These are phyloP conservation scores for Persicaria maculosa DNA, from an alignment of 148 eudicot species.

Conservation along the genomic window DNA sequence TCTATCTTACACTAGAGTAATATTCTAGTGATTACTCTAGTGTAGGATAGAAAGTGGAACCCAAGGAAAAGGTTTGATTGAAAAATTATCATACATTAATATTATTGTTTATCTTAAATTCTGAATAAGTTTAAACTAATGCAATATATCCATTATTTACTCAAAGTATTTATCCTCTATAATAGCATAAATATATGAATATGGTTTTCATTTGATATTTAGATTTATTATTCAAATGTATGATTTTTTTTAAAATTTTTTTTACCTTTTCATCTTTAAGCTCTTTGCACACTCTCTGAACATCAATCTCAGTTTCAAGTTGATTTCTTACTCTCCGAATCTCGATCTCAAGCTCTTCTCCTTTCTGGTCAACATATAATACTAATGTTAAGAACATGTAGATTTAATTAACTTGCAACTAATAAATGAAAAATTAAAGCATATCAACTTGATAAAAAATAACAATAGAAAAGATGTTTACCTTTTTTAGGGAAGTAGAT, in stretches of 20 bases:
- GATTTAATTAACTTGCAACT: too few relatives aligned
- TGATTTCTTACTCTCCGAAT: constrained; percentile 41
- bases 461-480: constrained; percentile 14
- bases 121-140: too few relatives aligned
- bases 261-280: constrained; percentile 85
- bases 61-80: too few relatives aligned
- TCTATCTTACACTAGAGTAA: too few relatives aligned
- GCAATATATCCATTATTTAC: too few relatives aligned
- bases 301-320: constrained; percentile 1
- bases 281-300: constrained; percentile 22
- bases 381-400: neutral
- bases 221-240: neutral
- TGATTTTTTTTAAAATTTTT: neutral
- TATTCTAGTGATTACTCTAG: neutral
- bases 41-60: neutral
- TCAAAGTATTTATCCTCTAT: too few relatives aligned
- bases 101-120: too few relatives aligned
- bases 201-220: too few relatives aligned
- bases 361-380: constrained; percentile 31
- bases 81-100: too few relatives aligned
- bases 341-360: constrained; percentile 69
- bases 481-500: constrained; percentile 41
- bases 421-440: too few relatives aligned
- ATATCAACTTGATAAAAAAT: too few relatives aligned
- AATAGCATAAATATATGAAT: too few relatives aligned